These are phyloP conservation scores for Stylosanthes scabra DNA, from an alignment of 331 rosid genomes.

Conservation along the genomic window DNA sequence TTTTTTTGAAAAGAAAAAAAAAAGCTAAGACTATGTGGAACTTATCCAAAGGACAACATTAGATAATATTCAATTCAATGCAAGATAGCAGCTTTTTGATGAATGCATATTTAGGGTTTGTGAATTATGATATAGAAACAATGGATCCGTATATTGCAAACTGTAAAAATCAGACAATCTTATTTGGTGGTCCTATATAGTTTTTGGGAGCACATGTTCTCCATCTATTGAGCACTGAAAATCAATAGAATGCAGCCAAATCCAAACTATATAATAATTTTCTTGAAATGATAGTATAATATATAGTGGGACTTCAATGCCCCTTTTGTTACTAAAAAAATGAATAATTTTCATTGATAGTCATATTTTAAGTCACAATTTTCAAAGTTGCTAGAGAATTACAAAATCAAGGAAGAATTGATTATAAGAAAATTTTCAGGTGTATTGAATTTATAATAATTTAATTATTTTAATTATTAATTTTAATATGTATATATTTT, in stretches of 20 bases:
- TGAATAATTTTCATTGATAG: neutral
- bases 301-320: neutral
- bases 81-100: constrained; percentile 3
- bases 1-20: too few species aligned
- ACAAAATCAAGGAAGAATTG: too few species aligned
- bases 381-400: neutral
- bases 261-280: neutral
- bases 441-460: too few species aligned
- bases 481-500: too few species aligned
- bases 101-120: constrained; percentile 3
- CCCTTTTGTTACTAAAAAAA: neutral
- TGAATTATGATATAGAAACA: neutral
- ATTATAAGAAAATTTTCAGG: too few species aligned
- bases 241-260: constrained; percentile 14
- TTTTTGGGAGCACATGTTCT: constrained; percentile 3
- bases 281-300: neutral
- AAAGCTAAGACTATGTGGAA: neutral
- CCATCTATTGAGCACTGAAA: constrained; percentile 25
- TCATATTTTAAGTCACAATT: neutral
- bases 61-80: neutral
- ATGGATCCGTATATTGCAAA: constrained; percentile 1
- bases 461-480: too few species aligned
- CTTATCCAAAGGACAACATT: constrained; percentile 34
- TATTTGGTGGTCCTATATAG: neutral
- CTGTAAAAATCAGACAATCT: constrained; percentile 24